Conservation (phyloP, 2,329 filamentous ascomycete species). For the Hirsutella rhossiliensis region DNA sequence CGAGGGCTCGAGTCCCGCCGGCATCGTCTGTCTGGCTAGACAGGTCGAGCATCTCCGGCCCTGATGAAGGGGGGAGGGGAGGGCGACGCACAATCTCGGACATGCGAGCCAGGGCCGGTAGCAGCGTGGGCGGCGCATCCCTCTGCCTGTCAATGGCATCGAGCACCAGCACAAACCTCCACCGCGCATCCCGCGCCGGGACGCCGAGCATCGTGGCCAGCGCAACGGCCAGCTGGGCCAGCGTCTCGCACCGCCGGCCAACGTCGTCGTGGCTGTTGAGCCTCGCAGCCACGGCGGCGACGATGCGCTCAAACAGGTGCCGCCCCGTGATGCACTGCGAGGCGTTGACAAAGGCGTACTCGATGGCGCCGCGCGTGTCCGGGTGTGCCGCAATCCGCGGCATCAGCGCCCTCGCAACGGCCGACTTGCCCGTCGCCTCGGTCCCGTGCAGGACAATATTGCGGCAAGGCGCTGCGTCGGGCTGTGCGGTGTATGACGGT, state of each 20-base stretch:
- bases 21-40: too few species aligned
- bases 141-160: conserved; percentile 79
- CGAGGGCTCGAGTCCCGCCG: too few species aligned
- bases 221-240: conserved; percentile 65
- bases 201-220: conserved; percentile 51
- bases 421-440: conserved; percentile 77
- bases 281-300: conserved; percentile 45
- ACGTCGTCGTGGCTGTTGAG: conserved; percentile 26
- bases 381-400: conserved; percentile 10
- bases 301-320: conserved; percentile 63
- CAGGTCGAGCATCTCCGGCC: too few species aligned
- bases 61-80: background rate
- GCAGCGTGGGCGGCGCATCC: conserved; percentile 65
- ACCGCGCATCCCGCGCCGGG: conserved; percentile 19
- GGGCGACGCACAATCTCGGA: conserved; percentile 58
- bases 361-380: conserved; percentile 22
- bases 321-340: conserved; percentile 67
- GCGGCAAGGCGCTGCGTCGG: conserved; percentile 54
- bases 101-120: conserved; percentile 70
- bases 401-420: conserved; percentile 44
- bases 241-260: conserved; percentile 55
- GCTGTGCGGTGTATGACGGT: conserved; percentile 26
- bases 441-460: conserved; percentile 75
- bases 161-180: conserved; percentile 69
- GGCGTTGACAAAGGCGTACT: conserved; percentile 53